Evolutionary conservation across 2,329 filamentous ascomycete genomes (phyloP).

Genomic region (Chrysoporthe austroafricana): DNA sequence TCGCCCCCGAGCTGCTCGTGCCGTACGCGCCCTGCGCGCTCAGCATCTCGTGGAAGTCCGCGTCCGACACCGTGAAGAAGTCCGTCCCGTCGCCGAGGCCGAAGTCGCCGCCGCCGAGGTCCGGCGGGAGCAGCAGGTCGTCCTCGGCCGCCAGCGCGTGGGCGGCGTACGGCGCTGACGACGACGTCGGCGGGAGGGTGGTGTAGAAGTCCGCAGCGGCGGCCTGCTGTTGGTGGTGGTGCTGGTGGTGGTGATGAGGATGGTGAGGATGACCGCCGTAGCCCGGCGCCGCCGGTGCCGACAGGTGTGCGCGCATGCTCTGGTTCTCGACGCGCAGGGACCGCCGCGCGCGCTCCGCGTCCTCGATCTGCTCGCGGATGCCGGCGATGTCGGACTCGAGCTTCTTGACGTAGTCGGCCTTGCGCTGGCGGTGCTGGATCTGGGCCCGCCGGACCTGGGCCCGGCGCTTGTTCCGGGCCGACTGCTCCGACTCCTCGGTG

Average conservation of each 20-base stretch:
- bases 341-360: conserved; percentile 44
- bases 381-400: conserved; percentile 55
- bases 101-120: neutral
- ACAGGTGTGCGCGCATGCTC: conserved; percentile 43
- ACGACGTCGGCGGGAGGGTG: neutral
- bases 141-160: conserved; percentile 35
- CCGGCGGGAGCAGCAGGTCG: conserved; percentile 40
- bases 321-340: conserved; percentile 49
- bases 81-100: conserved; percentile 38
- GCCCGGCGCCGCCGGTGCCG: conserved; percentile 22
- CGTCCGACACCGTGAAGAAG: conserved; percentile 1
- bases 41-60: conserved; percentile 42
- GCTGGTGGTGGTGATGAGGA: neutral
- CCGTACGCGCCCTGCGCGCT: conserved; percentile 40
- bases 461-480: conserved; percentile 48
- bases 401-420: conserved; percentile 58
- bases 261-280: neutral
- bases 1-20: conserved; percentile 27
- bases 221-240: neutral
- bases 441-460: conserved; percentile 58
- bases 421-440: conserved; percentile 59
- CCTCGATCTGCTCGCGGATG: conserved; percentile 52
- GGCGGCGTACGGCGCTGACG: conserved; percentile 16
- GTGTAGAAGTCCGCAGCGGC: neutral
- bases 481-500: conserved; percentile 20